Conservation (phyloP, 2,329 filamentous ascomycete genomes). For the Scedosporium dehoogii region DNA sequence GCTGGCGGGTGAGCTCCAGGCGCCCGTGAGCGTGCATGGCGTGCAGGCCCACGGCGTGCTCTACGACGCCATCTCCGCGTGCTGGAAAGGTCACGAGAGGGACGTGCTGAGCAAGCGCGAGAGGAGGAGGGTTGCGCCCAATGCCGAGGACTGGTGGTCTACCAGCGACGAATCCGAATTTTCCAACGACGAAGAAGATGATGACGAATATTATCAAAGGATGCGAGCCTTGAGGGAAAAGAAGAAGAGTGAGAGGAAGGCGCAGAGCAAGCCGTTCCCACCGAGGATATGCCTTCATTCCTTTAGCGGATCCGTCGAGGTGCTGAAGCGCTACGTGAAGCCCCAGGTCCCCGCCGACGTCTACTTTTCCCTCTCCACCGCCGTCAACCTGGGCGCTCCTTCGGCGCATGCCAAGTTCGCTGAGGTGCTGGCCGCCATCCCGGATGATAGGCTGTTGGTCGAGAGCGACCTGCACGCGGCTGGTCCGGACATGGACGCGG, state of each 20-base stretch:
- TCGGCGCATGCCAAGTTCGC: slow-evolving; percentile 36
- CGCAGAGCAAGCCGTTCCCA: slow-evolving; percentile 56
- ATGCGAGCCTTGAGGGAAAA: slow-evolving; percentile 10
- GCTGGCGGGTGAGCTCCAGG: slow-evolving; percentile 56
- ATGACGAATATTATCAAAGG: slow-evolving; percentile 16
- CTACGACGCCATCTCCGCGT: slow-evolving; percentile 51
- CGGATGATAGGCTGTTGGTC: slow-evolving; percentile 68
- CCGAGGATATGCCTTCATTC: slow-evolving; percentile 90
- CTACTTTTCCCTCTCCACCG: slow-evolving; percentile 80
- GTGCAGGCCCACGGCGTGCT: slow-evolving; percentile 68
- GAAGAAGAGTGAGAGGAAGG: slow-evolving; percentile 10
- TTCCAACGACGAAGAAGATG: slow-evolving; percentile 25
- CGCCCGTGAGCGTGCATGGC: slow-evolving; percentile 61
- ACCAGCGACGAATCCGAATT: slow-evolving; percentile 17
- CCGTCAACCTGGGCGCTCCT: slow-evolving; percentile 60
- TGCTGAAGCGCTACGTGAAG: slow-evolving; percentile 68
- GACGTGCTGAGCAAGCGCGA: slow-evolving; percentile 51
- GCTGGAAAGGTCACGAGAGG: slow-evolving; percentile 63
- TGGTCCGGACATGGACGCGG: slow-evolving; percentile 67
- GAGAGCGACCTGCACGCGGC: slow-evolving; percentile 88
- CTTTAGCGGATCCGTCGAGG: slow-evolving; percentile 69
- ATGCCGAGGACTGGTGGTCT: slow-evolving; percentile 33
- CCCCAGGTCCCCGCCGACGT: slow-evolving; percentile 63
- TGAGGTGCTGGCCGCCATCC: slow-evolving; percentile 60
- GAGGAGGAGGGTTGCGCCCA: slow-evolving; percentile 35